Evolutionary conservation across 768 basidiomycete genomes (phyloP).

Genomic region (Xanthoconium stramineum): DNA sequence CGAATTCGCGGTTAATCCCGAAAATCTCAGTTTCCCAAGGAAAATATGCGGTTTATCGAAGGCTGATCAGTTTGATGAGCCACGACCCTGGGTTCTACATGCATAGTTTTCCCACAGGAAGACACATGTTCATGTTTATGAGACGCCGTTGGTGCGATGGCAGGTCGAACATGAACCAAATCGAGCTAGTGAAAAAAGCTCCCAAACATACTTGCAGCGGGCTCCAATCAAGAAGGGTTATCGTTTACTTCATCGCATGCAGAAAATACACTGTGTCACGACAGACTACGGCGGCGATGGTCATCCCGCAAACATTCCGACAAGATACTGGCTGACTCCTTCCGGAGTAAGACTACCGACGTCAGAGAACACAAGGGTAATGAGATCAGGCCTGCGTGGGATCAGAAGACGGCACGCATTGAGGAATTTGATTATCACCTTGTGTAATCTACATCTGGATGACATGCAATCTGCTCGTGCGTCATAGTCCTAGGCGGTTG

Average conservation of each 20-base stretch:
- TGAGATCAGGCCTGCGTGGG: constrained; percentile 74
- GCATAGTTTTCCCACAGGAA: constrained; percentile 17
- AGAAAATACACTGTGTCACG: constrained; percentile 8
- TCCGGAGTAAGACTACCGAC: constrained; percentile 91
- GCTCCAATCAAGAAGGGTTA: constrained; percentile 29
- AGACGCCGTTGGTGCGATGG: constrained; percentile 9
- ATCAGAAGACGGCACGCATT: constrained; percentile 22
- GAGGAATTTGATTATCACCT: constrained; percentile 46
- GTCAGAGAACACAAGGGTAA: constrained; percentile 91
- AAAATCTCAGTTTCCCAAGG: constrained; percentile 18
- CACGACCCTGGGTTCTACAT: constrained; percentile 6
- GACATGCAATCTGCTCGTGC: constrained; percentile 73
- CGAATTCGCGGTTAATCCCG: constrained; percentile 24
- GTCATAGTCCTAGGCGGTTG: constrained; percentile 49
- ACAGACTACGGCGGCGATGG: background rate
- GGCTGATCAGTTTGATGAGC: constrained; percentile 25
- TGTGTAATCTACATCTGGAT: constrained; percentile 93
- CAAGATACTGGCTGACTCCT: constrained; percentile 91
- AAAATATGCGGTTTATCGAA: constrained; percentile 19
- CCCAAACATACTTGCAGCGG: constrained; percentile 17
- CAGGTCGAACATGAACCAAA: constrained; percentile 8
- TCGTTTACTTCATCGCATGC: constrained; percentile 36
- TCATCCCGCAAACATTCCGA: constrained; percentile 88
- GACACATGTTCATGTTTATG: constrained; percentile 17
- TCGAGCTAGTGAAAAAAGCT: constrained; percentile 18